phyloP scores from a whole-genome alignment of 345 rosid genomes.

The Eucalyptus cloeziana region DNA sequence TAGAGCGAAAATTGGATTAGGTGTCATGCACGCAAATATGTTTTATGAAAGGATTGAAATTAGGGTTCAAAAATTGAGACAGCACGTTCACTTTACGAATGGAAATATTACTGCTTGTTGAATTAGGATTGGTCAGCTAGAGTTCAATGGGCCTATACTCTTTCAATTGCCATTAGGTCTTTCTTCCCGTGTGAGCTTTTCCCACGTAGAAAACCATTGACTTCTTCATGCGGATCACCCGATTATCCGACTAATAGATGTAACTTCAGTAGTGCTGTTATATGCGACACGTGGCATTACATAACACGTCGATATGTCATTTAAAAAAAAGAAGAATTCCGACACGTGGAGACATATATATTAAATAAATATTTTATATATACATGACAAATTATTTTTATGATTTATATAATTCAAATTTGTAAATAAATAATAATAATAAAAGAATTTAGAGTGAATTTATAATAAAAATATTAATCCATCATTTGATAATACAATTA shows the following conservation, averaged over 20 bases:
- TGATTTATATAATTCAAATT: no score
- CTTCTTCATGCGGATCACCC: slow-evolving; percentile 65
- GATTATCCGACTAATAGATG: slow-evolving; percentile 6
- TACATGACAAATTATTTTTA: no score
- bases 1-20: neutral
- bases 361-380: no score
- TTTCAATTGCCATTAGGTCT: neutral
- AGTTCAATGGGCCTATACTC: neutral
- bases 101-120: neutral
- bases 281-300: no score
- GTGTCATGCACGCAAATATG: neutral
- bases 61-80: neutral
- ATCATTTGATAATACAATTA: no score
- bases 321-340: no score
- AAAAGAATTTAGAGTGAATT: no score
- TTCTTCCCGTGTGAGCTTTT: slow-evolving; percentile 53
- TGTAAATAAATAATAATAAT: no score
- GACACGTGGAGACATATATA: no score
- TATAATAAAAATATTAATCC: no score
- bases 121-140: neutral
- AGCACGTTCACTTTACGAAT: neutral
- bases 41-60: neutral
- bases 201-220: slow-evolving; percentile 84
- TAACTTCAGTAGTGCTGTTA: no score
- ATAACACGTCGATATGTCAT: no score